phyloP scores from a whole-genome alignment of 2,329 filamentous ascomycete species.

The Chalaropsis ovoidea region DNA sequence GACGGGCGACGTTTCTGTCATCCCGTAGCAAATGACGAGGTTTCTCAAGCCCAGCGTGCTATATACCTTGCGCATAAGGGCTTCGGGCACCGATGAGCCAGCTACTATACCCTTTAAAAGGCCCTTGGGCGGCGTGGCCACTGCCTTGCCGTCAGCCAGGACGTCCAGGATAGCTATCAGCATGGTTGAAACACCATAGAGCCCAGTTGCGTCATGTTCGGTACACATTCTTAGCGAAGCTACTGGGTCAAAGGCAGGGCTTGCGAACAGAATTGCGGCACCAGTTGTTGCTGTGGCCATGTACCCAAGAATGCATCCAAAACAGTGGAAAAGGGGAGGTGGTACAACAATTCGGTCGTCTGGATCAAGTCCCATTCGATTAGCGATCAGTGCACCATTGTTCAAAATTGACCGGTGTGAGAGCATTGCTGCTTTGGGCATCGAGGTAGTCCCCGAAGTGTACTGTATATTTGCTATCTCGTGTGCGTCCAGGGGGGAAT shows the following conservation, averaged over 20 bases:
- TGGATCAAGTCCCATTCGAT: constrained; percentile 69
- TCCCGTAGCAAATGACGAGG: constrained; percentile 89
- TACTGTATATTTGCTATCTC: constrained; percentile 94
- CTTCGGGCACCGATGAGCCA: constrained; percentile 71
- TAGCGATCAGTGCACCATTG: constrained; percentile 75
- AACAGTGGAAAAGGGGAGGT: constrained; percentile 81
- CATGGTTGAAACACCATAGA: constrained; percentile 94
- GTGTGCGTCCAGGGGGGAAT: constrained; percentile 42
- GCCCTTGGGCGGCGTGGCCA: constrained; percentile 29
- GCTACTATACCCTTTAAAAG: constrained; percentile 87
- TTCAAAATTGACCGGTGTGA: constrained; percentile 81
- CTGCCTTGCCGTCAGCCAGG: constrained; percentile 41
- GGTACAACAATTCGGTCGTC: constrained; percentile 72
- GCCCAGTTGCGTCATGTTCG: constrained; percentile 47
- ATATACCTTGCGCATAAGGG: constrained; percentile 70
- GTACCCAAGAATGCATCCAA: constrained; percentile 84
- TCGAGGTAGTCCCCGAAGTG: constrained; percentile 86
- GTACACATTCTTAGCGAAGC: constrained; percentile 53
- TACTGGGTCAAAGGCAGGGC: constrained; percentile 72
- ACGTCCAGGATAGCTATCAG: constrained; percentile 78
- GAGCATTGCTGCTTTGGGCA: constrained; percentile 85
- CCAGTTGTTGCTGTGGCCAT: constrained; percentile 84
- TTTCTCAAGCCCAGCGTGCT: constrained; percentile 64
- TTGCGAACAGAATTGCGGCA: constrained; percentile 71
- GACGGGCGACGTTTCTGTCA: constrained; percentile 81